Conservation (phyloP, 2,329 filamentous ascomycete genomes). For the Colletotrichum somersetense region DNA sequence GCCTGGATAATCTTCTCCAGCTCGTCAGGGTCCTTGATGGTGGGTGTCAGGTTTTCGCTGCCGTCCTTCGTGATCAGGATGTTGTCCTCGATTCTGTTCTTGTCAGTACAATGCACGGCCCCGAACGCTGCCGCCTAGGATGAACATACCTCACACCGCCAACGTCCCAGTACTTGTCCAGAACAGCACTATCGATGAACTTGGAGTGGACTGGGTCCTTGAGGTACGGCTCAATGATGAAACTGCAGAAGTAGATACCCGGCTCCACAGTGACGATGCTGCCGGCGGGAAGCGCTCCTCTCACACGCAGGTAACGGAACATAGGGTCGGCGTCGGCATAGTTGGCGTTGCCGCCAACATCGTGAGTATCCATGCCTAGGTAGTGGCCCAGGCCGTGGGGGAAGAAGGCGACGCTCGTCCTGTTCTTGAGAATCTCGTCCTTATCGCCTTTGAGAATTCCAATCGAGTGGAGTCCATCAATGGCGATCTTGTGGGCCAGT, state of each 20-base stretch:
- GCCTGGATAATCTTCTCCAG: slow-evolving; percentile 63
- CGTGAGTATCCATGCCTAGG: slow-evolving; percentile 92
- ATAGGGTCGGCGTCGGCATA: slow-evolving; percentile 83
- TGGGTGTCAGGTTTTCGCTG: slow-evolving; percentile 79
- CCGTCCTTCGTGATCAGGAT: slow-evolving; percentile 78
- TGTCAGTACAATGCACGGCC: slow-evolving; percentile 42
- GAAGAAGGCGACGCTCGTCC: slow-evolving; percentile 91
- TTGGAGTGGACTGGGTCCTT: slow-evolving; percentile 77
- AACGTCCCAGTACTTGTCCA: slow-evolving; percentile 86
- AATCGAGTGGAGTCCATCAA: slow-evolving; percentile 80
- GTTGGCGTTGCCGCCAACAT: slow-evolving; percentile 83
- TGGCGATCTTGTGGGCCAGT: slow-evolving; percentile 83
- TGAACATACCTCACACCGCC: slow-evolving; percentile 74
- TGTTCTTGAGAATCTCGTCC: slow-evolving; percentile 79
- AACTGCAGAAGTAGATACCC: slow-evolving; percentile 92
- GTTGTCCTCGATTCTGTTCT: slow-evolving; percentile 73
- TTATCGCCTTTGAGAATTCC: slow-evolving; percentile 78
- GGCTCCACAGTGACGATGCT: slow-evolving; percentile 96
- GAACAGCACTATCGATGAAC: slow-evolving; percentile 80
- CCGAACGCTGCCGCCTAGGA: neutral
- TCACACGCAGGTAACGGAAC: slow-evolving; percentile 88
- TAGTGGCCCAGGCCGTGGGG: slow-evolving; percentile 94
- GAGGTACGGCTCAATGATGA: slow-evolving; percentile 86
- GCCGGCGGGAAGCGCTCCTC: slow-evolving; percentile 78
- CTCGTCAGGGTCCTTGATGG: slow-evolving; percentile 75